Evolutionary conservation across 768 basidiomycete species (phyloP).

Genomic region (Russula vinacea): DNA sequence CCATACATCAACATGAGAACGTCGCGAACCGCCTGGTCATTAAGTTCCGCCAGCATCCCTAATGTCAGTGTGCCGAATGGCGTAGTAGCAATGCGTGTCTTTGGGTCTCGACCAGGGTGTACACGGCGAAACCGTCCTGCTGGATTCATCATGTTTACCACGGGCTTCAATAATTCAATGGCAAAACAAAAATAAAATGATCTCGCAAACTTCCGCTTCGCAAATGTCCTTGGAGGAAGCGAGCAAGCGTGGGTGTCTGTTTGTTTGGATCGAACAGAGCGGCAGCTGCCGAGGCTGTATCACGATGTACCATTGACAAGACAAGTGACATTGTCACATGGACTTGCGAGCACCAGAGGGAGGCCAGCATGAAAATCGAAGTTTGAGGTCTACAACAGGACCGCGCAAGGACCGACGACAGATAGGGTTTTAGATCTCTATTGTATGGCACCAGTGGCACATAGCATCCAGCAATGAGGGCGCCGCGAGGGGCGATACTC

Average conservation of each 20-base stretch:
- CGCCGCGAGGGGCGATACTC: neutral
- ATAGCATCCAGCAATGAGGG: neutral
- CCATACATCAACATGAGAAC: neutral
- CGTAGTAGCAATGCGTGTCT: neutral
- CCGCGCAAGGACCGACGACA: neutral
- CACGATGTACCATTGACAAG: neutral
- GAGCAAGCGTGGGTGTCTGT: neutral
- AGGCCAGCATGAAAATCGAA: neutral
- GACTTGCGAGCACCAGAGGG: neutral
- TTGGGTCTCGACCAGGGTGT: neutral
- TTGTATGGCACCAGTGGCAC: neutral
- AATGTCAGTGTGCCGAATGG: neutral
- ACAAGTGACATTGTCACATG: neutral
- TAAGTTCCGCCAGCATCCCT: neutral
- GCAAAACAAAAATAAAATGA: neutral
- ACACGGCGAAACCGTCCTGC: neutral
- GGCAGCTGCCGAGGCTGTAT: neutral
- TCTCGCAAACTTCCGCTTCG: neutral
- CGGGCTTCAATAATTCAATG: neutral
- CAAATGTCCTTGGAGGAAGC: neutral
- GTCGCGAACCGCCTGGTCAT: neutral
- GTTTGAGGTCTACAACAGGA: neutral
- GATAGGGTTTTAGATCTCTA: neutral
- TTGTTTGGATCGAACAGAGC: neutral
- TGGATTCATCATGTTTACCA: neutral